phyloP scores from a whole-genome alignment of 163 green algal genomes.

The Scenedesmus sp. region DNA sequence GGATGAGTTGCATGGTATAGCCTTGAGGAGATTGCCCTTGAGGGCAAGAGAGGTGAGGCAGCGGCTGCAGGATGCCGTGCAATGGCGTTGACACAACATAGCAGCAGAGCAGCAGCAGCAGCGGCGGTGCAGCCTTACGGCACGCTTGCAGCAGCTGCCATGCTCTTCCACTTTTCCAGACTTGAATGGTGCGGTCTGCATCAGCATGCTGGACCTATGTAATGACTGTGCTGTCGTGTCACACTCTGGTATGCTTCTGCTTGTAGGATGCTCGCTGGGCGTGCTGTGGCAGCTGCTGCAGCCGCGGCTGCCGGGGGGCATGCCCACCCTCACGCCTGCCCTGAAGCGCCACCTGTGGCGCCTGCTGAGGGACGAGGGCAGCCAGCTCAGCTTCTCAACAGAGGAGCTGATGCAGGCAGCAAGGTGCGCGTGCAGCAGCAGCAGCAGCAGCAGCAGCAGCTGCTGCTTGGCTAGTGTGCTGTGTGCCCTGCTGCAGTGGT shows the following conservation, averaged over 20 bases:
- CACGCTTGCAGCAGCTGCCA: neutral
- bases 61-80: neutral
- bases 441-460: neutral
- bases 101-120: conserved; percentile 8
- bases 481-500: neutral
- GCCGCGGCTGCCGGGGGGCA: conserved; percentile 32
- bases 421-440: neutral
- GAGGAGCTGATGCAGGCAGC: conserved; percentile 11
- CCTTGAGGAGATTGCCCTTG: conserved; percentile 61
- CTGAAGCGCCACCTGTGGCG: conserved; percentile 56
- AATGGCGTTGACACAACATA: neutral
- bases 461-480: neutral
- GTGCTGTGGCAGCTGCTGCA: conserved; percentile 57
- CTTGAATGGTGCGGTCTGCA: no score
- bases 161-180: neutral
- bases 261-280: conserved; percentile 55
- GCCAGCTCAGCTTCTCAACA: conserved; percentile 37
- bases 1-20: conserved; percentile 54
- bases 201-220: no score
- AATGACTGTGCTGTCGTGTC: no score
- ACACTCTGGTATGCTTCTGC: neutral
- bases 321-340: conserved; percentile 32
- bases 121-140: neutral
- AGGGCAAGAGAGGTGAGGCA: conserved; percentile 44
- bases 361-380: conserved; percentile 40